A percentile compares a stretch with the other conserved stretches of the same genome.
These are phyloP conservation scores for Myxozyma neotropica DNA, from an alignment of 805 yeast genomes.

Conservation along the genomic window DNA sequence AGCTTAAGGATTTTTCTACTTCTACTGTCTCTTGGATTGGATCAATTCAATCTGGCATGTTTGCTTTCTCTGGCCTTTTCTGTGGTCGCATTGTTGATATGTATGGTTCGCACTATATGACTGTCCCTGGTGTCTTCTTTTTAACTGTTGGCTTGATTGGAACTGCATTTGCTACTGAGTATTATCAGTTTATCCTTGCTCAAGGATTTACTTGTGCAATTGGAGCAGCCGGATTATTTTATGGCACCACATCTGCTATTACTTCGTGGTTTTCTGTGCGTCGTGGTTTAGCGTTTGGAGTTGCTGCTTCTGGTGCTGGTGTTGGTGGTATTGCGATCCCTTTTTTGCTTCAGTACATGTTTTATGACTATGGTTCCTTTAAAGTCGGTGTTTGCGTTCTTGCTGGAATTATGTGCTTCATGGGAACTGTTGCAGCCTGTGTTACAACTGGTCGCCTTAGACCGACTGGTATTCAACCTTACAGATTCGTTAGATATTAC, in stretches of 20 bases:
- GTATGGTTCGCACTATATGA: conserved; percentile 34
- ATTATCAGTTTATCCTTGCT: conserved; percentile 57
- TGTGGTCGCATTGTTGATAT: conserved; percentile 33
- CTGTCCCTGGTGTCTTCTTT: conserved; percentile 36
- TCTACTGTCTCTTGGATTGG: conserved; percentile 33
- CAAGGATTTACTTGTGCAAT: conserved; percentile 56
- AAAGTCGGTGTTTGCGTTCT: conserved; percentile 56
- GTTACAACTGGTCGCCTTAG: conserved; percentile 37
- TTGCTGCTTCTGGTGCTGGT: conserved; percentile 56
- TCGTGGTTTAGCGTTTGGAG: conserved; percentile 52
- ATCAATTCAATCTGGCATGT: conserved; percentile 25
- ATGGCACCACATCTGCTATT: conserved; percentile 50
- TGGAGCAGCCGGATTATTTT: conserved; percentile 49
- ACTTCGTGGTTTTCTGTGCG: conserved; percentile 51
- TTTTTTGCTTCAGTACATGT: conserved; percentile 39
- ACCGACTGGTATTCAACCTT: conserved; percentile 25
- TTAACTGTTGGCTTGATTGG: conserved; percentile 39
- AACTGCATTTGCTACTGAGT: conserved; percentile 44
- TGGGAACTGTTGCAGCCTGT: conserved; percentile 35
- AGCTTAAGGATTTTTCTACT: conserved; percentile 13
- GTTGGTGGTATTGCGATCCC: conserved; percentile 56
- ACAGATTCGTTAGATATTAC: conserved; percentile 21
- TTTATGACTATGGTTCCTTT: conserved; percentile 46
- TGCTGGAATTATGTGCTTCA: conserved; percentile 48
- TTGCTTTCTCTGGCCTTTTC: conserved; percentile 25